A percentile compares a stretch with the other conserved stretches of the same genome.
phyloP scores from a whole-genome alignment of 2,329 filamentous ascomycete genomes.

The Colletotrichum spinosum region DNA sequence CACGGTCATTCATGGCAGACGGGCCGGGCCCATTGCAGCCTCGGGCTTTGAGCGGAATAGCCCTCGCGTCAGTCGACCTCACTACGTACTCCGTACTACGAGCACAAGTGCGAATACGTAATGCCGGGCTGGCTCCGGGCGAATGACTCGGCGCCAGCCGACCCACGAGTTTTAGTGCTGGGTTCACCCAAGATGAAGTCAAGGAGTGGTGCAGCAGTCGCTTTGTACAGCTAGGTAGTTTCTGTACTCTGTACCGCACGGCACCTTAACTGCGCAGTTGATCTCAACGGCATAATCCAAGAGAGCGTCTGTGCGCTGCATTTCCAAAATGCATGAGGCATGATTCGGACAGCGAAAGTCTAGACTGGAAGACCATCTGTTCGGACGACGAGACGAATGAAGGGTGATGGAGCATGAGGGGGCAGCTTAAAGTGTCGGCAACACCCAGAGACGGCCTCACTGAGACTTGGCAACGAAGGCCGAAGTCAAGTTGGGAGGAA shows the following conservation, averaged over 20 bases:
- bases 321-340: conserved; percentile 26
- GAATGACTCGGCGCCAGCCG: conserved; percentile 35
- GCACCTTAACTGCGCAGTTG: conserved; percentile 5
- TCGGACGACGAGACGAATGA: conserved; percentile 28
- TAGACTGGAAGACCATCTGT: conserved; percentile 24
- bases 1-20: too few relatives aligned
- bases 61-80: background rate
- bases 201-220: background rate
- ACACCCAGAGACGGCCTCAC: conserved; percentile 12
- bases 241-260: conserved; percentile 2
- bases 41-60: conserved; percentile 10
- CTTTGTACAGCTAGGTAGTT: too few relatives aligned
- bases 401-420: background rate
- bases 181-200: conserved; percentile 30
- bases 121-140: conserved; percentile 21
- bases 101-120: conserved; percentile 14
- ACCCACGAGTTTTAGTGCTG: conserved; percentile 17
- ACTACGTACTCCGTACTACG: background rate
- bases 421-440: conserved; percentile 3
- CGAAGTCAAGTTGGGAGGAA: background rate
- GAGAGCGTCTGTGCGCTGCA: conserved; percentile 15
- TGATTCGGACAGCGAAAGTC: conserved; percentile 16
- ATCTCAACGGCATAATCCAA: conserved; percentile 1
- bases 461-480: conserved; percentile 14
- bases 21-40: background rate